Conservation (phyloP, 208 protist genomes). For the Lotmaria passim region DNA sequence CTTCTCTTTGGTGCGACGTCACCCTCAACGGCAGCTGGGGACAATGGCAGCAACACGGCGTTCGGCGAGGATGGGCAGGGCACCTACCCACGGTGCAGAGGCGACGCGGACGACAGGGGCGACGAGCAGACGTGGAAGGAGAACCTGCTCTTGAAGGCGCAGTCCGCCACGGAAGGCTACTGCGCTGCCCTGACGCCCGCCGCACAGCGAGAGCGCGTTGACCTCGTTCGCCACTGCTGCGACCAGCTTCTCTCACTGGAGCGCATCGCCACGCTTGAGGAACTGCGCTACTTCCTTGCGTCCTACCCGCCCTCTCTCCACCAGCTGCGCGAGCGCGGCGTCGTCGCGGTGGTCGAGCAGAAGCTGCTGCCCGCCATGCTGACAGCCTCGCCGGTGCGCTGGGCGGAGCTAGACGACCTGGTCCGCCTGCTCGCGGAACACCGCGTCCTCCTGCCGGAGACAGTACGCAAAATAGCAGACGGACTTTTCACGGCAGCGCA, state of each 20-base stretch:
- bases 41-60: too few relatives aligned
- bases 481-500: constrained; percentile 33
- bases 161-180: not conserved
- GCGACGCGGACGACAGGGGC: not conserved
- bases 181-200: not conserved
- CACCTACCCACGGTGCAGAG: too few relatives aligned
- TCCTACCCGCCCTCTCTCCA: constrained; percentile 59
- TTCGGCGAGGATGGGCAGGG: too few relatives aligned
- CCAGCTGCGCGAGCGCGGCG: constrained; percentile 38
- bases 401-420: constrained; percentile 37
- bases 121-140: constrained; percentile 15
- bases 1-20: constrained; percentile 18
- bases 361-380: constrained; percentile 45
- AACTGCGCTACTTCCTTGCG: constrained; percentile 58
- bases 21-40: not conserved
- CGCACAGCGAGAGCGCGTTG: constrained; percentile 20
- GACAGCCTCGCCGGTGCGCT: constrained; percentile 5
- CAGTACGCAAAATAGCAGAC: constrained; percentile 25
- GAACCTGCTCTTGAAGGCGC: not conserved
- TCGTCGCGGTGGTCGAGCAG: constrained; percentile 54
- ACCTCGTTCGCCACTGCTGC: constrained; percentile 52
- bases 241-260: constrained; percentile 70
- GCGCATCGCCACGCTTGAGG: constrained; percentile 49
- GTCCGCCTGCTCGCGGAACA: constrained; percentile 47
- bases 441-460: constrained; percentile 37